Conservation (phyloP, 352 stramenopile genomes). For the Globisporangium cylindrosporum region DNA sequence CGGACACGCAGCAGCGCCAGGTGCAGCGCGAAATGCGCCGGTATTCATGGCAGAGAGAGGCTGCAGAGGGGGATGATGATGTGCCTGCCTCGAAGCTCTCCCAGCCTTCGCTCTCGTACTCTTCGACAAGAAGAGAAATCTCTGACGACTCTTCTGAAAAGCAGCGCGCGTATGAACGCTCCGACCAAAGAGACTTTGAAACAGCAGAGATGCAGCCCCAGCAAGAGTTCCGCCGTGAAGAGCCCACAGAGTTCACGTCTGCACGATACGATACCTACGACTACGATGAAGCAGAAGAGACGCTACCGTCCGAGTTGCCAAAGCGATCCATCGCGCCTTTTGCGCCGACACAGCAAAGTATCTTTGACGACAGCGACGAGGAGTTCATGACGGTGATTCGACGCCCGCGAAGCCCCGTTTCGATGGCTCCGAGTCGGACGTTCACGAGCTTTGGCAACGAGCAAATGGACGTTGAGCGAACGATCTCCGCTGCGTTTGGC, state of each 20-base stretch:
- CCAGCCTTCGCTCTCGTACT: background rate
- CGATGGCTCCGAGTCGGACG: background rate
- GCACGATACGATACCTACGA: background rate
- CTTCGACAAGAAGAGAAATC: background rate
- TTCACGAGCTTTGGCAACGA: slow-evolving; percentile 10
- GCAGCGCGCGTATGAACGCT: background rate
- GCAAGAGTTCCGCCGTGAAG: background rate
- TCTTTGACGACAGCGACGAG: slow-evolving; percentile 23
- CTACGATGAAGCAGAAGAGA: background rate
- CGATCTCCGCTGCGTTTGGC: slow-evolving; percentile 19
- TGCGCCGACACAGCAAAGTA: background rate
- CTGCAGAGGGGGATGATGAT: background rate
- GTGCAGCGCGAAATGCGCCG: slow-evolving; percentile 9
- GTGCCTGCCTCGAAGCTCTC: background rate
- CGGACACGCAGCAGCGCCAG: slow-evolving; percentile 12
- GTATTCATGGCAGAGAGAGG: slow-evolving; percentile 11
- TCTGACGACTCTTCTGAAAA: background rate
- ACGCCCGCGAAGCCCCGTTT: slow-evolving; percentile 5
- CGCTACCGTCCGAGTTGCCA: background rate
- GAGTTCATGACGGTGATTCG: slow-evolving; percentile 17
- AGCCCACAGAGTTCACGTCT: background rate
- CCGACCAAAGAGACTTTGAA: background rate
- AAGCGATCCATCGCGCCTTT: slow-evolving; percentile 14
- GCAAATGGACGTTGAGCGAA: slow-evolving; percentile 18
- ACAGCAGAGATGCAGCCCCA: background rate